Evolutionary conservation across 1,139 yeast species (phyloP), one percentile per base, ranked within the genome.

Genomic region (Yamadazyma dendronema): DNA sequence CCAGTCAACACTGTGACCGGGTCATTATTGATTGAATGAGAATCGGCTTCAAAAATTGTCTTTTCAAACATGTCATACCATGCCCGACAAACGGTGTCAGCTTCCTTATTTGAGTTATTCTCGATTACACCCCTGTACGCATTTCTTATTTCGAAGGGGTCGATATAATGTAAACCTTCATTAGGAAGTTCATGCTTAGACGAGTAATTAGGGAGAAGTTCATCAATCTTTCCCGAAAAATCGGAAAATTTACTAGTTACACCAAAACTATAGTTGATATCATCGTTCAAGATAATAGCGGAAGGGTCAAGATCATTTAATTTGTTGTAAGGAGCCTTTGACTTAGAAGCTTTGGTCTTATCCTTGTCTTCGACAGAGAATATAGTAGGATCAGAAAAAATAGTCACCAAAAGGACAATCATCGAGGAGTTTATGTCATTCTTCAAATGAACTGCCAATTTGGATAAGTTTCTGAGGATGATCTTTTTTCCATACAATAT

Each of bases 381-480:
- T 1, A 60, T 44, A 34, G 62, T 65, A 1, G 66, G 45, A 40
- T 70, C 76, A 40, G 71, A 60, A 42, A 72, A 68, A 1, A 68
- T 54, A 39, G 59, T 67, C 32, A 68, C 54, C 33, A 71, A 53
- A 36, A 62, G 67, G 4, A 69, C 59, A 22, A 68, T 62, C 65
- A 68, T 61, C 37, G 65, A 65, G 3, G 74, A 66, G 44, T 66
- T 68, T 34, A 68, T 56, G 37, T 69, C 75, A 43, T 56, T 59
- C 41, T 65, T 65, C 35, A 61, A 47, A 28, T 59, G 47, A 1
- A 54, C 47, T 0, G 64, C 62, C 22, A 68, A 51, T 34, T 59
- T 63, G 12, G 56, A 44, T 30, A 62, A 66, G 43, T 66, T 54
- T 39, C 60, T 66, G 11, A 68, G 50, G 17, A 67, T 49, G 3